Percentiles rank a stretch among this genome's conserved stretches.
phyloP scores from a whole-genome alignment of 179 eudicot species.

The Sideroxylon spinosum region DNA sequence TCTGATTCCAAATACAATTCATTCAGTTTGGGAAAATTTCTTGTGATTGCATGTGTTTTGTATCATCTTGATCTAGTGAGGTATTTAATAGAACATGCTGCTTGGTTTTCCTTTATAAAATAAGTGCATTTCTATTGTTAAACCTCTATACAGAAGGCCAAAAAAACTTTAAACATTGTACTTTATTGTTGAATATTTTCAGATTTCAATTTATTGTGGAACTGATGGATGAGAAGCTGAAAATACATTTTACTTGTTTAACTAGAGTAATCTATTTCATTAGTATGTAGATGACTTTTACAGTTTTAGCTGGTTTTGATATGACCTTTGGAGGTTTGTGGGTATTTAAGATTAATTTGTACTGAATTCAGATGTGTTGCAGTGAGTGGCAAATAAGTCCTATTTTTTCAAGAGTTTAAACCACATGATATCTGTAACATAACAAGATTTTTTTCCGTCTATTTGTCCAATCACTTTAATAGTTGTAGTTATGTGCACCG shows the following conservation, averaged over 20 bases:
- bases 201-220: neutral
- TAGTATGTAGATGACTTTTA: neutral
- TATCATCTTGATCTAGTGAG: neutral
- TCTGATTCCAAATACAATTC: constrained; percentile 16
- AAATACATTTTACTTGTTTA: too few relatives aligned
- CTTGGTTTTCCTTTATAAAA: neutral
- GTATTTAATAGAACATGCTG: neutral
- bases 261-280: neutral
- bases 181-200: neutral
- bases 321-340: constrained; percentile 5
- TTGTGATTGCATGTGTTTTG: constrained; percentile 1
- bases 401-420: neutral
- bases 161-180: neutral
- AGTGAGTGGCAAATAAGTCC: neutral
- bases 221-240: neutral
- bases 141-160: neutral
- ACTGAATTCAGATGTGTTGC: neutral
- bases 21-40: neutral
- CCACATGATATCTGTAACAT: neutral
- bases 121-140: neutral
- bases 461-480: neutral
- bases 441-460: neutral
- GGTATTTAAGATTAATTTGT: constrained; percentile 1
- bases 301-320: neutral
- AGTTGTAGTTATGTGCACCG: neutral